Conservation (phyloP, 805 yeast genomes). For the Metschnikowia kofuensis region DNA sequence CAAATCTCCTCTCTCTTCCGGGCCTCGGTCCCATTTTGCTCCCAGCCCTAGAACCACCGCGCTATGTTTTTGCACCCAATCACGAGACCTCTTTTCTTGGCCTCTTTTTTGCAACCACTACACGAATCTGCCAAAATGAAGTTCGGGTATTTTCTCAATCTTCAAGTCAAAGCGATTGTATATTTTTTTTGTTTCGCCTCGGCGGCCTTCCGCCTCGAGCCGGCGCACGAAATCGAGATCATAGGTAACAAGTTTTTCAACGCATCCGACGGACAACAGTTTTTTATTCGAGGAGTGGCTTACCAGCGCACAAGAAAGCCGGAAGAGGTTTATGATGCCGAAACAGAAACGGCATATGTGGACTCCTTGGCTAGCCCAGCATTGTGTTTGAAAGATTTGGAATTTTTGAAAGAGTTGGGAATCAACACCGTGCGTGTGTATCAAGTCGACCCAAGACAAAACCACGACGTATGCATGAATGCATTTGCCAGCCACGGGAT, state of each 20-base stretch:
- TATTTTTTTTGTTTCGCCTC: background rate
- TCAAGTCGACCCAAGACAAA: conserved; percentile 68
- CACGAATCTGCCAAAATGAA: background rate
- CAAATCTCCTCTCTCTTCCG: too few relatives aligned
- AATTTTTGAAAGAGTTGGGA: conserved; percentile 63
- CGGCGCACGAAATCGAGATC: conserved; percentile 46
- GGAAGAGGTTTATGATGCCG: conserved; percentile 23
- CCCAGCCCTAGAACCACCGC: too few relatives aligned
- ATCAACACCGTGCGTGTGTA: conserved; percentile 84
- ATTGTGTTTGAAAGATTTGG: conserved; percentile 77
- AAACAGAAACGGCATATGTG: conserved; percentile 34
- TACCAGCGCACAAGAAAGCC: conserved; percentile 70
- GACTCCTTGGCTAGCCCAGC: conserved; percentile 76
- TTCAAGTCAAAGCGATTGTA: background rate
- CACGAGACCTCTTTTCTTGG: background rate
- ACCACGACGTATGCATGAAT: conserved; percentile 28
- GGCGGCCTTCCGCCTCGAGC: conserved; percentile 11
- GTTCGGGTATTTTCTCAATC: background rate
- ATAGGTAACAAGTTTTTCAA: conserved; percentile 76
- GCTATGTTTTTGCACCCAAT: background rate
- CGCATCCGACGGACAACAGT: conserved; percentile 70
- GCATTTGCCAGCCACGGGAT: conserved; percentile 32
- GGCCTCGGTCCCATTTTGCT: too few relatives aligned
- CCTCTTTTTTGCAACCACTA: conserved; percentile 10
- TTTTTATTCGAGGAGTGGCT: conserved; percentile 84